Base-by-base conservation (phyloP, 139 green algal genomes). In the Auxenochlorella pyrenoidosa region DNA sequence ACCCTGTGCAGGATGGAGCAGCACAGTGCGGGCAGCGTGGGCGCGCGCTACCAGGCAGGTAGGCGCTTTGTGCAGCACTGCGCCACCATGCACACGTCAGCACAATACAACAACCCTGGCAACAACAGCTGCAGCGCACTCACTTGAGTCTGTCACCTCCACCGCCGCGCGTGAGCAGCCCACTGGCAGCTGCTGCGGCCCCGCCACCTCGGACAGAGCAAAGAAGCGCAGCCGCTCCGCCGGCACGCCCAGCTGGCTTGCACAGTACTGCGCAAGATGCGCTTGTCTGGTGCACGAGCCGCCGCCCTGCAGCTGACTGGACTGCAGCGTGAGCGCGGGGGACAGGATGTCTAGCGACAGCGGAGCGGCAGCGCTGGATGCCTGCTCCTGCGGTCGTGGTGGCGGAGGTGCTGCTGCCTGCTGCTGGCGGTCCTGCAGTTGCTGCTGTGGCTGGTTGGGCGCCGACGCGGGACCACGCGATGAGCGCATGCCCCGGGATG, bases 221-320 rank as follows among this genome's bases (percentile, higher is more conserved):
- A 78, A 90, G 44, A 77, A 86, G 13, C 81, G 77, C 80, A 89
- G 75, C 30, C 78, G 63, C 38, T 82, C 86, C 43, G 22, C 38
- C 32, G 30, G 32, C 54, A 89, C 86, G 26, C 86, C 86, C 41
- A 89, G 65, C 72, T 71, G 19, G 30, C 22, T 43, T 5, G 86
- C 86, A 26, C 78, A 86, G 30, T 32, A 15, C 10, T 51, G 58
- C 58, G 58, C 44, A 36, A 72, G 58, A 26, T 73, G 75, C 26
- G 26, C 16, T 2, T 63, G 54, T 2, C 54, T 63, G 54, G 15
- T 63, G 54, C 54, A 28, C 10, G 15, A 2, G 54, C 32, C 1
- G 79, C 32, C 51, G 32, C 38, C 72, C 38, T 73, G 79, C 54
- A 30, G 58, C 51, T 40, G 79, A 12, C 30, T 32, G 51, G 30